These are phyloP conservation scores for Nicotiana tabacum DNA, from an alignment of 257 asterid genomes.

Conservation along the genomic window DNA sequence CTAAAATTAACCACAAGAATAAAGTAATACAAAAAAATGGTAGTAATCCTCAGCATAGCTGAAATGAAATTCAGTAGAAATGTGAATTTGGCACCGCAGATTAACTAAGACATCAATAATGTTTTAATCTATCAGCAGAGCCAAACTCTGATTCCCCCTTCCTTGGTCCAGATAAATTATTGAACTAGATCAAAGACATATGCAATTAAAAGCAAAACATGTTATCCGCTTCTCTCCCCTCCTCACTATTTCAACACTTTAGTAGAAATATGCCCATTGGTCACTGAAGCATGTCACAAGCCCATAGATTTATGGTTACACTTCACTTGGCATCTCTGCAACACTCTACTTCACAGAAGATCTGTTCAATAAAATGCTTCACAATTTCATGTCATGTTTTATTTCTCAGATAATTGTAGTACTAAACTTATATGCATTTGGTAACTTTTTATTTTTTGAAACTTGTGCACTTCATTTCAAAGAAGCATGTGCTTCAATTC, in stretches of 20 bases:
- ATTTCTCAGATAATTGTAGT: not conserved
- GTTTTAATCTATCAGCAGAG: not conserved
- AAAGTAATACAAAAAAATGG: not conserved
- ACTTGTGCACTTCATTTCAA: too few relatives aligned
- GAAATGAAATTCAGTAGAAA: not conserved
- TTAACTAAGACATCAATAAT: not conserved
- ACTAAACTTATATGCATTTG: too few relatives aligned
- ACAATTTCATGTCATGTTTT: not conserved
- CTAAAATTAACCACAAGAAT: not conserved
- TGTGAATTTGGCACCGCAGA: not conserved
- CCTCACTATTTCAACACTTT: not conserved
- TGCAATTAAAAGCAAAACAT: not conserved
- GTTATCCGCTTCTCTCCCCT: not conserved
- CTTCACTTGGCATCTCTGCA: constrained; percentile 4
- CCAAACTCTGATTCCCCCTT: not conserved
- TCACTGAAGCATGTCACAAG: not conserved
- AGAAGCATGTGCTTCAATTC: too few relatives aligned
- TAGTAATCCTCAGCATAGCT: not conserved
- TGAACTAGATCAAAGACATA: not conserved
- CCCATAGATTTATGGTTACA: not conserved
- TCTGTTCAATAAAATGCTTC: not conserved
- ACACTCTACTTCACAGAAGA: not conserved
- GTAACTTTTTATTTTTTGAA: too few relatives aligned
- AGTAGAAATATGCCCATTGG: not conserved
- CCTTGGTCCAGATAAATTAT: not conserved